Evolutionary conservation across 140 eudicot species (phyloP).

Genomic region (Flaveria floridana): DNA sequence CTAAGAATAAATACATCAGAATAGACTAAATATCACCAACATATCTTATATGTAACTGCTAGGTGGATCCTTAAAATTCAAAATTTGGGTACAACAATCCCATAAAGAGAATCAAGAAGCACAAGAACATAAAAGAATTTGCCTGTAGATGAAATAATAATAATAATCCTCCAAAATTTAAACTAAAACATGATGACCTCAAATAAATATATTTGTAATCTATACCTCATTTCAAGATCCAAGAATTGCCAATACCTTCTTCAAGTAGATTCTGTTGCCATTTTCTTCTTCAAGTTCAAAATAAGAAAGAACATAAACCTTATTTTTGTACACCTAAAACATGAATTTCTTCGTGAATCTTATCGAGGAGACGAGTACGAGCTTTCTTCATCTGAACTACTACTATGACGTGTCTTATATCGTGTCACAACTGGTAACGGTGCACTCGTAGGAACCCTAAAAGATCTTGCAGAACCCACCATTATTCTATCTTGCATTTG

Average conservation of each 20-base stretch:
- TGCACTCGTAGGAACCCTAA: conserved; percentile 63
- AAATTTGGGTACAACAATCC: conserved; percentile 19
- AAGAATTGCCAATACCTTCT: conserved; percentile 26
- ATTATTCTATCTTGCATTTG: conserved; percentile 72
- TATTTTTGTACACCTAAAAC: conserved; percentile 32
- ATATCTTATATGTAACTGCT: not conserved
- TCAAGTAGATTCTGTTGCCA: not conserved
- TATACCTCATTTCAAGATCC: conserved; percentile 35
- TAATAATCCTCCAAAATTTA: conserved; percentile 22
- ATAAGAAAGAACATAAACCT: conserved; percentile 16
- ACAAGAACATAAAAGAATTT: conserved; percentile 40
- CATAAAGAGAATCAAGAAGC: not conserved
- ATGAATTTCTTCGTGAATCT: conserved; percentile 20
- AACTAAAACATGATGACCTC: conserved; percentile 34
- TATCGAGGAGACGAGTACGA: conserved; percentile 47
- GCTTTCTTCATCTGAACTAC: conserved; percentile 74
- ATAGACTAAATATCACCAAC: not conserved
- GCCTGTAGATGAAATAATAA: conserved; percentile 28
- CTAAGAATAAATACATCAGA: not conserved
- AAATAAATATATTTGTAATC: conserved; percentile 28
- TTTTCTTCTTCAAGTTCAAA: conserved; percentile 19
- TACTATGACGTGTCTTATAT: conserved; percentile 44
- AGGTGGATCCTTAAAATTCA: conserved; percentile 1
- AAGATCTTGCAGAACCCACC: conserved; percentile 82
- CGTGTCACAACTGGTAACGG: conserved; percentile 66